Evolutionary conservation across 768 basidiomycete genomes (phyloP).

Genomic region (Mycena polygramma): DNA sequence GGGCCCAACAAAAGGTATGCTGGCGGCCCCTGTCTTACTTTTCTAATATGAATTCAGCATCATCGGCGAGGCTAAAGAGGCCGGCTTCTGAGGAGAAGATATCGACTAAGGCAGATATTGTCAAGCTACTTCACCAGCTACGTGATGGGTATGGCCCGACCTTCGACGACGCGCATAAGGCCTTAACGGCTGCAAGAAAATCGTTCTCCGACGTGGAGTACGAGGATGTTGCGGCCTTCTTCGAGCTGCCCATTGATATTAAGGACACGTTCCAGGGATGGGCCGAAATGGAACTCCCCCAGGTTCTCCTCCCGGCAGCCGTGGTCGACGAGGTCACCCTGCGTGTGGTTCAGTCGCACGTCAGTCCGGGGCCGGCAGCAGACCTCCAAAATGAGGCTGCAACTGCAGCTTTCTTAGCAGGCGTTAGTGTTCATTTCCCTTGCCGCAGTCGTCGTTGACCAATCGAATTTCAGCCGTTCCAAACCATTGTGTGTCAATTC

Average conservation of each 20-base stretch:
- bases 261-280: conserved; percentile 2
- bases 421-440: neutral
- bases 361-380: neutral
- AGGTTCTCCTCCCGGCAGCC: neutral
- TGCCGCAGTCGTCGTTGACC: neutral
- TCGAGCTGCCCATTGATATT: neutral
- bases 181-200: neutral
- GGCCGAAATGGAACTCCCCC: neutral
- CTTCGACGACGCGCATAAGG: neutral
- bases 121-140: too few relatives aligned
- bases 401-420: neutral
- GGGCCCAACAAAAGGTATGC: too few relatives aligned
- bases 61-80: too few relatives aligned
- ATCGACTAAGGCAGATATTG: too few relatives aligned
- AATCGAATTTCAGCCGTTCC: conserved; percentile 4
- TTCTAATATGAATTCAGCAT: too few relatives aligned
- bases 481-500: neutral
- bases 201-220: neutral
- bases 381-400: neutral
- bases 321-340: neutral
- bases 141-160: neutral
- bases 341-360: neutral
- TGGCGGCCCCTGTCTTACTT: too few relatives aligned
- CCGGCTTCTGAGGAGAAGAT: too few relatives aligned
- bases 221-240: neutral